Base-by-base conservation (phyloP, 1,284 basidiomycete species). In the Kwoniella shivajii region DNA sequence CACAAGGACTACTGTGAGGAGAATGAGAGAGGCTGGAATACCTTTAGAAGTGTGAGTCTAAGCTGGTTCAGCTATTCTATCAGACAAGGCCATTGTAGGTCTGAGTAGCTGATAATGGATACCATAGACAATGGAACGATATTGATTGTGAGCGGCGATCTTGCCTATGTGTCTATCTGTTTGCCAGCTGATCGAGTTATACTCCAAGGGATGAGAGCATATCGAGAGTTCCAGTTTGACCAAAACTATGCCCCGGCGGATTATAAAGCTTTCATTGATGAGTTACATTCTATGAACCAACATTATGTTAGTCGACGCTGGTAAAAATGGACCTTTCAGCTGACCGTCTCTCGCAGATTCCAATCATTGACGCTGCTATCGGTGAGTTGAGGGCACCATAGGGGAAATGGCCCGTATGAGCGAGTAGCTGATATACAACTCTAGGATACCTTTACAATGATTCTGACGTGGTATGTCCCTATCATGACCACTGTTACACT, bases 241-340 rank as follows among this genome's bases (percentile, higher is more conserved):
- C 56, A 66, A 30, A 65, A 64, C 30, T 72, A 59, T 48, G 39
- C 37, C 54, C 56, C 52, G 38, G 63, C 44, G 18, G 57, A 88
- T 58, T 78, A 88, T 63, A 75, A 78, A n/a, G 70, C 69, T n/a
- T 88, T 89, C 69, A 85, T 87, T 56, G 70, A 78, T 18, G 80
- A 84, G 45, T 74, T 90, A 66, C 85, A 85, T 41, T 67, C 73
- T 5, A 79, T 80, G 50, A 65, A 82, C 45, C 82, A 83, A 68
- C 80, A 80, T 55, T 82, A 81, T 54, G 79, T 83, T 22, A 54
- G 57, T 31, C 37, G 34, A n/a, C n/a, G n/a, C 33, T 16, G 6
- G 20, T 39, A 13, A 31, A 24, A 18, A 18, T 22, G 30, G 22
- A 16, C 14, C 3, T 20, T 24, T 6, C 3, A 47, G 45, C 42